A percentile compares a stretch with the other conserved stretches of the same genome.
Conservation (phyloP, 169 alveolate species). For the Cryptosporidium parvum region DNA sequence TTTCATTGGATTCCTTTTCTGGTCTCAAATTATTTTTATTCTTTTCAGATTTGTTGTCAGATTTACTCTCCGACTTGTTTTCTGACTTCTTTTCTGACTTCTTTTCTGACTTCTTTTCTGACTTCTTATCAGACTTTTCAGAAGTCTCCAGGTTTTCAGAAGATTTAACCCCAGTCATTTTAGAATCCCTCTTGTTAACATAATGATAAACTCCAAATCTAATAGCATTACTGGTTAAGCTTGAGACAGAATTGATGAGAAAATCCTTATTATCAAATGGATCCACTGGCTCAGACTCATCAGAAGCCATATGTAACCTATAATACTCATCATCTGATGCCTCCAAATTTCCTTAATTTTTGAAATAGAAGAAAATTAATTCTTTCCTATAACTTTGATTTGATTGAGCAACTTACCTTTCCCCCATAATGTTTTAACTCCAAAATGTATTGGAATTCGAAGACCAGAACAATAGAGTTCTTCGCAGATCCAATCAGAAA, state of each 20-base stretch:
- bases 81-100: background rate
- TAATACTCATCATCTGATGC: constrained; percentile 67
- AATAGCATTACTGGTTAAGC: constrained; percentile 18
- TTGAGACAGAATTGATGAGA: constrained; percentile 25
- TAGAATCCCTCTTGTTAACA: background rate
- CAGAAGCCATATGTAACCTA: constrained; percentile 54
- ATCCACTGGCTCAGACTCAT: constrained; percentile 66
- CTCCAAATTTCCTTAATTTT: constrained; percentile 30
- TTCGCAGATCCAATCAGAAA: constrained; percentile 75
- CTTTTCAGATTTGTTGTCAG: background rate
- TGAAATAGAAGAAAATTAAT: background rate
- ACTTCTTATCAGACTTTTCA: background rate
- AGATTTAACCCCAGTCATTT: background rate
- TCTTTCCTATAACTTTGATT: background rate
- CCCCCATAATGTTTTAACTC: constrained; percentile 39
- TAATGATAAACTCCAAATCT: constrained; percentile 64
- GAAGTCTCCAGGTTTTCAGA: background rate
- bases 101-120: background rate
- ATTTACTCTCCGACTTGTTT: background rate
- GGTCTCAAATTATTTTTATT: background rate
- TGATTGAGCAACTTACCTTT: constrained; percentile 26
- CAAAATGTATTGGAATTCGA: constrained; percentile 24
- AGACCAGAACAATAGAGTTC: constrained; percentile 66
- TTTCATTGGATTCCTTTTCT: background rate
- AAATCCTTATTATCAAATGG: constrained; percentile 53